Conservation (phyloP, 75 land plant species). For the Sequoia sempervirens region DNA sequence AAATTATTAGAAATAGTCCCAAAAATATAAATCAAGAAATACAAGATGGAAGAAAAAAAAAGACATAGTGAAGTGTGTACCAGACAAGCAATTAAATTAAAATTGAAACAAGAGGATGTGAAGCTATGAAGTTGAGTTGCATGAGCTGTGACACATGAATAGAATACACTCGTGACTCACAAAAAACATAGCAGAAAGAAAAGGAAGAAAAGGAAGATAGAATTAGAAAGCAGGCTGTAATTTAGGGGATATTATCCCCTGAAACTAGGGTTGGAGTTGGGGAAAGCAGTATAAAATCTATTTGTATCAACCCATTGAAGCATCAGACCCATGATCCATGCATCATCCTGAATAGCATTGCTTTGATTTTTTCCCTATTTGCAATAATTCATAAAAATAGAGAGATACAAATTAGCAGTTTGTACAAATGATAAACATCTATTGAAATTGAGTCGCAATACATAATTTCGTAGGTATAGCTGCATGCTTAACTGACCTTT, state of each 20-base stretch:
- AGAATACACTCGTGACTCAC: background rate
- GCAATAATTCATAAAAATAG: background rate
- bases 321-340: background rate
- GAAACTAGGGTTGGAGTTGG: background rate
- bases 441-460: background rate
- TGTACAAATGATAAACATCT: background rate
- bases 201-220: background rate
- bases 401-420: background rate
- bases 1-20: too few relatives aligned
- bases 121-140: background rate
- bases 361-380: background rate
- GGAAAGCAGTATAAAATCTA: background rate
- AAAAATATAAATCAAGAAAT: too few relatives aligned
- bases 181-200: background rate
- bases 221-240: background rate
- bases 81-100: background rate
- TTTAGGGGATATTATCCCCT: background rate
- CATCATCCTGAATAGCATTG: background rate
- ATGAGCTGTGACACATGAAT: background rate
- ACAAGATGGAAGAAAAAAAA: too few relatives aligned
- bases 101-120: background rate
- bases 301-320: background rate
- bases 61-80: background rate
- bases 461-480: background rate
- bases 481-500: slow-evolving; percentile 54